Evolutionary conservation across 225 moss, liverwort and hornwort species (phyloP).

Genomic region (Polytrichum commune): DNA sequence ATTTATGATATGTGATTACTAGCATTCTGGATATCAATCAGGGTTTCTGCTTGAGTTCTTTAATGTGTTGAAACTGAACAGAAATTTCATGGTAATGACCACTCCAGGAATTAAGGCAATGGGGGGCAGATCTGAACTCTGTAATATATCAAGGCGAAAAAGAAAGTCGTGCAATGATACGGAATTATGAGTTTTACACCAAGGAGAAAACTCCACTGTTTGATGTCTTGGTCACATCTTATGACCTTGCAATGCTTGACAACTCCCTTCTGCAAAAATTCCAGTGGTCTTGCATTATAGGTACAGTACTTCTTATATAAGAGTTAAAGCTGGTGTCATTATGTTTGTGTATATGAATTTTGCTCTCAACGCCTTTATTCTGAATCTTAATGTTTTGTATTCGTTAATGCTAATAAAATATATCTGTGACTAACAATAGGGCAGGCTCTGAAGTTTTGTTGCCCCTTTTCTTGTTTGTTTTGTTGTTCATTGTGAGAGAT

Average conservation of each 20-base stretch:
- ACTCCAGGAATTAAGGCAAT: conserved; percentile 68
- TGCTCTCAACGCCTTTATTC: no score
- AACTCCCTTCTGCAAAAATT: conserved; percentile 58
- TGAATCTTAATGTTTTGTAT: no score
- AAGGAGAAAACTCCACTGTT: conserved; percentile 52
- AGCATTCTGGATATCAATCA: not conserved
- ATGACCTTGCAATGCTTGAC: conserved; percentile 73
- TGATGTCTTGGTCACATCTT: conserved; percentile 78
- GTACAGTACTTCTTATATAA: conserved; percentile 11
- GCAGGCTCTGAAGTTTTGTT: no score
- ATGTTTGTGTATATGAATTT: no score
- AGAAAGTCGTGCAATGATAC: conserved; percentile 65
- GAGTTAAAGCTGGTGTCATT: no score
- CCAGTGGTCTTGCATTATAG: conserved; percentile 77
- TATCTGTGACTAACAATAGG: no score
- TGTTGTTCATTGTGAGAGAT: no score
- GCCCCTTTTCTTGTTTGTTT: no score
- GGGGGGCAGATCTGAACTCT: conserved; percentile 65
- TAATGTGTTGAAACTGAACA: not conserved
- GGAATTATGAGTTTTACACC: conserved; percentile 58
- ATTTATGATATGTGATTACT: not conserved
- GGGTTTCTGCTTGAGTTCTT: not conserved
- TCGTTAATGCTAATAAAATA: no score
- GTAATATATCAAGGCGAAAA: conserved; percentile 80
- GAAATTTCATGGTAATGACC: conserved; percentile 3